Evolutionary conservation across 176 grass and related monocot genomes (phyloP).

Genomic region (Rhynchospora breviuscula): DNA sequence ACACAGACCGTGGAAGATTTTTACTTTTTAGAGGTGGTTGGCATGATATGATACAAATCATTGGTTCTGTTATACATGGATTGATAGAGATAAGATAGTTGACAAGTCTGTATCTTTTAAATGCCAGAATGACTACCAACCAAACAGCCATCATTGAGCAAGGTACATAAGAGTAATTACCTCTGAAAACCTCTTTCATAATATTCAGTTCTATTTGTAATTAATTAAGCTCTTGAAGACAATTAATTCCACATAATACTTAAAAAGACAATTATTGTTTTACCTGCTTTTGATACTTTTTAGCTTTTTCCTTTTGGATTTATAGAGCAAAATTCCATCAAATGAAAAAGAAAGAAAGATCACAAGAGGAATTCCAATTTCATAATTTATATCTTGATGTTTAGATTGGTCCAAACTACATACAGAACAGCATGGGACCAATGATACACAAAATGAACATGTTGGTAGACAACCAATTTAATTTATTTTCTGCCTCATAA

Average conservation of each 20-base stretch:
- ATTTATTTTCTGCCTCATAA: background rate
- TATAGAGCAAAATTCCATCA: background rate
- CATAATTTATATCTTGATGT: background rate
- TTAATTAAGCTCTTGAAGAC: background rate
- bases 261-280: background rate
- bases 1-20: background rate
- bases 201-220: background rate
- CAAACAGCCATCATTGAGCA: background rate
- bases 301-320: background rate
- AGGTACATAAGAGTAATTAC: background rate
- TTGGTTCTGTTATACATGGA: background rate
- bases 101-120: background rate
- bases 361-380: background rate
- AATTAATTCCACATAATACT: background rate
- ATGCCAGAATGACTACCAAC: background rate
- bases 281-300: background rate
- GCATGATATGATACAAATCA: slow-evolving; percentile 7
- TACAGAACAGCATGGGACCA: background rate
- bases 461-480: background rate
- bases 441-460: background rate
- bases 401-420: background rate
- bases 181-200: background rate
- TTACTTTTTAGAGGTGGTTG: background rate
- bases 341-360: background rate
- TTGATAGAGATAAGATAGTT: slow-evolving; percentile 2